Evolutionary conservation across 1,139 yeast genomes (phyloP), one percentile per base, ranked within the genome.

Genomic region (Candida pseudoviswanathii): DNA sequence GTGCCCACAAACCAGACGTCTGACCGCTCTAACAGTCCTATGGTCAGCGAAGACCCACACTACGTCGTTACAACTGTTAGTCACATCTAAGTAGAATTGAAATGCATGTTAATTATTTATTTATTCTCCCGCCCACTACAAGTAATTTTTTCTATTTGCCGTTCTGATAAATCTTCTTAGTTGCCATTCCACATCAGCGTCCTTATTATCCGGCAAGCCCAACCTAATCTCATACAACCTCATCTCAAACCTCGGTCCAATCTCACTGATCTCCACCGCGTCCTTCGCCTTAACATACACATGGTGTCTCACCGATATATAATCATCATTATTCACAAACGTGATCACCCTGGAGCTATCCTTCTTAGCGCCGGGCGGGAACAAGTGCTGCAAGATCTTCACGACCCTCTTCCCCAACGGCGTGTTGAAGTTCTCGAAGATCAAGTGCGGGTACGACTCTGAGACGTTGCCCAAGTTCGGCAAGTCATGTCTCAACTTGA

Each of bases 201-300:
- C 98, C 70, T 89, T 89, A 66, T 92, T 90, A 61, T 94, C 99
- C 54, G 94, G 73, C 45, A 96, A 89, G 2, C 99, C 98, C 58
- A 95, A 76, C 63, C 86, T 82, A 55, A 95, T 73, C 65, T 94
- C 97, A 64, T 84, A 94, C 54, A 94, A 72, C 65, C 91, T 83
- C 98, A 94, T 91, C 70, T 95, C 99, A 62, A 94, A 94, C 54
- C 99, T 76, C n/a, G 99, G 99, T 0, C 99, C 99, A 38, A 95
- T 88, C 65, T 94, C 99, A 54, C 97, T 94, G 54, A 94, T 71
- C 65, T 94, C 99, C 3, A 91, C 96, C 33, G 86, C 82, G 53
- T 91, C 97, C 58, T 87, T 84, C 0, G 97, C 90, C 62, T 83
- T 85, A 9, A 92, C 96, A 64, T 88, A 95, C 2, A 95, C 89